Base-by-base conservation (phyloP, 2,329 filamentous ascomycete species). In the Penicillium sp. region DNA sequence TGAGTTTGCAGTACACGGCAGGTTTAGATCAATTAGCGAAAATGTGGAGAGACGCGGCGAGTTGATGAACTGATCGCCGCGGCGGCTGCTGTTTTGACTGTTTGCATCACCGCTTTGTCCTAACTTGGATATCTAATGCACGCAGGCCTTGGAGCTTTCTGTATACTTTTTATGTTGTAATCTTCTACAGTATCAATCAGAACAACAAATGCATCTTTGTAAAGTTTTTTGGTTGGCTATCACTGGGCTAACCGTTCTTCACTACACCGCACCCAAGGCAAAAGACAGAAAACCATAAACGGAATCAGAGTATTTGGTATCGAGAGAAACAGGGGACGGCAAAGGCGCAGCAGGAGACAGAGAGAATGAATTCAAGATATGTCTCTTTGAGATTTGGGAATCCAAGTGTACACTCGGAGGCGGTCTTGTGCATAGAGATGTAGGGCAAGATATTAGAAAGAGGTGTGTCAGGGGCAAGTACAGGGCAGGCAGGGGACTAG, bases 381-480 rank as follows among this genome's bases (percentile, higher is more conserved):
- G 33, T 43, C 36, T 47, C 38, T 50, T 39, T 39, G 35, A 32
- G 19, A 13, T 19, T 14, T 26, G 8, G n/a, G 25, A n/a, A 13
- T 39, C 34, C 36, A 20, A 23, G 17, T n/a, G n/a, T n/a, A n/a
- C 15, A 37, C 17, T 20, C 15, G 26, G 34, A 40, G 29, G 25
- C 39, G 36, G 19, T 43, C 41, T 43, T 25, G 30, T 28, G 31
- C n/a, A 34, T 20, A 32, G 25, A 21, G 20, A 25, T 15, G 15
- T 32, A 28, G 39, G 39, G 34, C 33, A 42, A 37, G 26, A 34
- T 48, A 51, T 54, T 48, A 50, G 40, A 43, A 45, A 44, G 45
- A 40, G 45, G 32, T 41, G 28, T 39, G 39, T 45, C 30, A 44
- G 41, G 36, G 41, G 36, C 38, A 48, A 43, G 49, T 40, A 47